Percentiles rank a stretch among this genome's conserved stretches.
phyloP scores from a whole-genome alignment of 2,329 filamentous ascomycete species.

The Penicillium occitanis region DNA sequence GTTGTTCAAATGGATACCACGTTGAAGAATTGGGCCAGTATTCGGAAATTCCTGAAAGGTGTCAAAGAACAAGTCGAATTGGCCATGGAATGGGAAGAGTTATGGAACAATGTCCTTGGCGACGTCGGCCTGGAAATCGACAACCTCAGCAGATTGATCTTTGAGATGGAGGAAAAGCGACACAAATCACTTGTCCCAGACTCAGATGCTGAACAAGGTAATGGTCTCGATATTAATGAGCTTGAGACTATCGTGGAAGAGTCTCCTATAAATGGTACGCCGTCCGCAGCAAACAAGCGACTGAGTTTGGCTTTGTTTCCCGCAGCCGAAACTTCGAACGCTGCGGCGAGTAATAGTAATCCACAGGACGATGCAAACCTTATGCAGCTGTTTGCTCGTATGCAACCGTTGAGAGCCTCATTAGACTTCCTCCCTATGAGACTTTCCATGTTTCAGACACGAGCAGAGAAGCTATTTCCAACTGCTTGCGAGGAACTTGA shows the following conservation, averaged over 20 bases:
- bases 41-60: conserved; percentile 71
- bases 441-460: conserved; percentile 77
- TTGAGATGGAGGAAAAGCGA: conserved; percentile 96
- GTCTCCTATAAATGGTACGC: conserved; percentile 60
- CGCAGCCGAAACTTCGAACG: conserved; percentile 40
- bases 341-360: conserved; percentile 39
- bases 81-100: conserved; percentile 98
- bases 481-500: conserved; percentile 88
- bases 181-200: conserved; percentile 68
- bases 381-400: conserved; percentile 85
- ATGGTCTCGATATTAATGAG: conserved; percentile 75
- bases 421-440: conserved; percentile 96
- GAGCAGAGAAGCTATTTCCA: conserved; percentile 77
- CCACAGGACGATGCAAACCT: conserved; percentile 82
- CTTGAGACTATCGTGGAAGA: conserved; percentile 93
- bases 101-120: conserved; percentile 90
- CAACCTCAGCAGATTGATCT: conserved; percentile 75
- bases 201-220: conserved; percentile 54
- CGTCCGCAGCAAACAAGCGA: conserved; percentile 57
- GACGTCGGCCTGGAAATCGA: conserved; percentile 91
- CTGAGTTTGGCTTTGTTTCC: conserved; percentile 62
- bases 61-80: conserved; percentile 92
- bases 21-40: conserved; percentile 77
- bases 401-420: conserved; percentile 90
- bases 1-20: conserved; percentile 89